Evolutionary conservation across 2,329 filamentous ascomycete species (phyloP).

Genomic region (Kalaharituber pfeilii): DNA sequence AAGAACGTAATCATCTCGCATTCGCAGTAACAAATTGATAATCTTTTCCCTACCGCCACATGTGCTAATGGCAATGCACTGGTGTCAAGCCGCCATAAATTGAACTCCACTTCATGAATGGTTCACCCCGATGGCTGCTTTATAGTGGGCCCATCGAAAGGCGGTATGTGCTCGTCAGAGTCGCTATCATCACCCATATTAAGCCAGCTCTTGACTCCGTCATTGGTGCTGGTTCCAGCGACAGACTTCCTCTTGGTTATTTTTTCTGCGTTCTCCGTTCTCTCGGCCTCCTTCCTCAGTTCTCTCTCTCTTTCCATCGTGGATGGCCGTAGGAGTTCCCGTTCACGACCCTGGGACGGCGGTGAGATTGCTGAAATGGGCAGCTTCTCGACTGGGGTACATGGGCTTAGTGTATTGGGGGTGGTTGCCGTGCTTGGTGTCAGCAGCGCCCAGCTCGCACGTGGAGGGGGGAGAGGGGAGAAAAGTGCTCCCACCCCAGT

Average conservation of each 20-base stretch:
- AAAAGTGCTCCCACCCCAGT: not conserved
- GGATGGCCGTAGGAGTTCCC: not conserved
- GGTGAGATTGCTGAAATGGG: not conserved
- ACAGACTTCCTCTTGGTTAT: not conserved
- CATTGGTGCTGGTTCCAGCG: too few relatives aligned
- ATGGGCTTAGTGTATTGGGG: not conserved
- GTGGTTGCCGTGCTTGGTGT: not conserved
- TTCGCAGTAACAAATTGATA: too few relatives aligned
- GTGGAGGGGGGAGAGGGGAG: not conserved
- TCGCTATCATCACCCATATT: not conserved
- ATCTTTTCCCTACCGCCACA: too few relatives aligned
- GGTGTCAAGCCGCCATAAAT: too few relatives aligned
- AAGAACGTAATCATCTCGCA: too few relatives aligned
- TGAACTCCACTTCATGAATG: too few relatives aligned
- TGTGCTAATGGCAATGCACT: too few relatives aligned
- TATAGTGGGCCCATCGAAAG: too few relatives aligned
- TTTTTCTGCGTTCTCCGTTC: not conserved
- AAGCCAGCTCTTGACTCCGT: not conserved
- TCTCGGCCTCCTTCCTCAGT: not conserved
- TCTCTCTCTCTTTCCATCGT: not conserved
- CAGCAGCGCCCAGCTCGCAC: not conserved
- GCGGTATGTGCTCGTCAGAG: too few relatives aligned
- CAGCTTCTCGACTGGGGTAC: not conserved
- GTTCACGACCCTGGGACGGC: not conserved
- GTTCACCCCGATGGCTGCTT: too few relatives aligned